Percentiles rank a stretch among this genome's conserved stretches.
These are phyloP conservation scores for Cryphonectria naterciae DNA, from an alignment of 2,329 filamentous ascomycete genomes.

Conservation along the genomic window DNA sequence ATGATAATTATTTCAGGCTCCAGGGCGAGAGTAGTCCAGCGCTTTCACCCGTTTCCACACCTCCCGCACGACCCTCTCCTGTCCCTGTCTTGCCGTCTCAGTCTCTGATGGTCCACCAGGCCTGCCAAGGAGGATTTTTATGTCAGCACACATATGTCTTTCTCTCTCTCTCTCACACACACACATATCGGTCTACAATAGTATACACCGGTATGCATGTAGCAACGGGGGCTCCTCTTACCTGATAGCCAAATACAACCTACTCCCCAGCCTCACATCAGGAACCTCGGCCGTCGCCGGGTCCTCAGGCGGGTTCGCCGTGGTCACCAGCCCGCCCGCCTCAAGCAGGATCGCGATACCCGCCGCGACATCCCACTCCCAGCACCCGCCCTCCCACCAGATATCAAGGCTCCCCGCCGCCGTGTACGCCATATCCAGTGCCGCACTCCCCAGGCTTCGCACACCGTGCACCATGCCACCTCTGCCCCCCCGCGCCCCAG, in stretches of 20 bases:
- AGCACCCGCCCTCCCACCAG: constrained; percentile 83
- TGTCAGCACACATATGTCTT: background rate
- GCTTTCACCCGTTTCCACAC: constrained; percentile 71
- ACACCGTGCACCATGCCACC: constrained; percentile 82
- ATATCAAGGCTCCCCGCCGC: constrained; percentile 79
- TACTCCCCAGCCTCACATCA: constrained; percentile 65
- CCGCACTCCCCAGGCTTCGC: constrained; percentile 72
- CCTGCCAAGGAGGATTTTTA: constrained; percentile 41
- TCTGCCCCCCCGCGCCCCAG: constrained; percentile 63
- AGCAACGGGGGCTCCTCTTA: constrained; percentile 36
- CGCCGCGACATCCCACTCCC: constrained; percentile 83
- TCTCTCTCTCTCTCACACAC: too few relatives aligned
- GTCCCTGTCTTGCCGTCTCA: constrained; percentile 68
- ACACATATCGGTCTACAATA: too few relatives aligned
- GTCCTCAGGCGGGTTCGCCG: constrained; percentile 70
- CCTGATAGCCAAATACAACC: constrained; percentile 73
- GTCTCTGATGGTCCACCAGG: constrained; percentile 64
- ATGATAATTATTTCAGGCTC: constrained; percentile 43
- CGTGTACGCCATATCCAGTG: constrained; percentile 73
- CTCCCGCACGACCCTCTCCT: constrained; percentile 72
- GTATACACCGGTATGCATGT: too few relatives aligned
- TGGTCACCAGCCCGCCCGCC: constrained; percentile 74
- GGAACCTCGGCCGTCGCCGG: constrained; percentile 58
- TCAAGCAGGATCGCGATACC: constrained; percentile 74
- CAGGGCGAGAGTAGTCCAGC: constrained; percentile 70